These are phyloP conservation scores for Microstroma glucosiphilum DNA, from an alignment of 1,284 basidiomycete genomes.

Conservation along the genomic window DNA sequence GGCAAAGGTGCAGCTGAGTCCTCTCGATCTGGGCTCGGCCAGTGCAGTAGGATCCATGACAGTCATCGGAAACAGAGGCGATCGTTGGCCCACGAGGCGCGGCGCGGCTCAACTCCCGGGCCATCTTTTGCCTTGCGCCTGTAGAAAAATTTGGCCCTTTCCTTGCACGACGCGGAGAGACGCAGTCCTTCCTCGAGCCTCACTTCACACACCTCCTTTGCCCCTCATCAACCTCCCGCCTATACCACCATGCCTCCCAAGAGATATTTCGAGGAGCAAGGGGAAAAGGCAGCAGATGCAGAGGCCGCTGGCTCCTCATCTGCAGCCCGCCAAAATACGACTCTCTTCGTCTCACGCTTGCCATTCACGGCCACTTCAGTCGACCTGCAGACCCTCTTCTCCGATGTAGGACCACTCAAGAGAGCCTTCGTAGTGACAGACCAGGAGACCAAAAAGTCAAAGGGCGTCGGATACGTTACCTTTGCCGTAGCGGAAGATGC, in stretches of 20 bases:
- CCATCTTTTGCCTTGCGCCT: too few relatives aligned
- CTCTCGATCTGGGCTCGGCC: too few relatives aligned
- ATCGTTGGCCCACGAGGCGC: too few relatives aligned
- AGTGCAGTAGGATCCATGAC: too few relatives aligned
- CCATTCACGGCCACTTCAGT: slow-evolving; percentile 83
- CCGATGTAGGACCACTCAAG: slow-evolving; percentile 86
- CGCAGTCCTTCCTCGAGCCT: too few relatives aligned
- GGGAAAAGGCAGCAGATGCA: background rate
- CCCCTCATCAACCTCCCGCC: background rate
- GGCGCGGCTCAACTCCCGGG: too few relatives aligned
- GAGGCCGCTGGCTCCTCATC: background rate
- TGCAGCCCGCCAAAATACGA: slow-evolving; percentile 26
- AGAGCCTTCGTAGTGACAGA: slow-evolving; percentile 89
- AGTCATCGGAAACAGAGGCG: too few relatives aligned
- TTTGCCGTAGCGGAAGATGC: slow-evolving; percentile 88
- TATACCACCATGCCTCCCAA: slow-evolving; percentile 5
- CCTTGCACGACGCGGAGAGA: too few relatives aligned
- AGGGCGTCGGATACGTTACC: slow-evolving; percentile 96
- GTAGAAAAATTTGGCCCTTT: too few relatives aligned
- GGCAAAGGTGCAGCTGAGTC: too few relatives aligned
- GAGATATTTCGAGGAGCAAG: slow-evolving; percentile 6
- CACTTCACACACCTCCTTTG: too few relatives aligned
- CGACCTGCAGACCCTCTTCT: slow-evolving; percentile 86
- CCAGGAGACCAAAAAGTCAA: slow-evolving; percentile 69
- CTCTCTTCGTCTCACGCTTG: slow-evolving; percentile 56